Evolutionary conservation across 306 rosid genomes (phyloP).

Genomic region (Trifolium repens): DNA sequence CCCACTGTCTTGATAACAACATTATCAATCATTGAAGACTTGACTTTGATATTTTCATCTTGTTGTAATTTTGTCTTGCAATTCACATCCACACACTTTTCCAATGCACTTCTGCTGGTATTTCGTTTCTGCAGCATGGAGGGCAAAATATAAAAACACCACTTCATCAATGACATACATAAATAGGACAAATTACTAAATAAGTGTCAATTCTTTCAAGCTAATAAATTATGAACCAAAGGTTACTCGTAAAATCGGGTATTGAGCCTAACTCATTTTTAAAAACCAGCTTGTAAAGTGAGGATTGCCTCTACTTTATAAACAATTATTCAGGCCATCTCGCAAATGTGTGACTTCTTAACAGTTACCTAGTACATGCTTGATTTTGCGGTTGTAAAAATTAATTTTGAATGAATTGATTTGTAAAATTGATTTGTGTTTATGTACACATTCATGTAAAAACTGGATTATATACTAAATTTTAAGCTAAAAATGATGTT

Average conservation of each 20-base stretch:
- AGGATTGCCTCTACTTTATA: too few relatives aligned
- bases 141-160: constrained; percentile 7
- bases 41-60: constrained; percentile 48
- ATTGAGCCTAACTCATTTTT: too few relatives aligned
- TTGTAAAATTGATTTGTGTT: background rate
- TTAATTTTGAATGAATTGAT: background rate
- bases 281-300: too few relatives aligned
- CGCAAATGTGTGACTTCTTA: too few relatives aligned
- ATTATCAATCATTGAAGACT: constrained; percentile 39
- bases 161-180: background rate
- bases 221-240: constrained; percentile 5
- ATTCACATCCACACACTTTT: constrained; percentile 42
- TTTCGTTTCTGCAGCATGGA: constrained; percentile 61
- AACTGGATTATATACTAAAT: background rate
- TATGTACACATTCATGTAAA: background rate
- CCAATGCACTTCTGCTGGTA: constrained; percentile 42
- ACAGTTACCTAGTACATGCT: background rate
- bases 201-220: constrained; percentile 15
- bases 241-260: too few relatives aligned
- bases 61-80: constrained; percentile 48
- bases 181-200: constrained; percentile 14
- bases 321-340: too few relatives aligned
- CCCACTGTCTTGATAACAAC: constrained; percentile 47
- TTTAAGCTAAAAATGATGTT: background rate
- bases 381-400: background rate